Evolutionary conservation across 345 rosid genomes (phyloP), one percentile per base, ranked within the genome.

Genomic region (Bruguiera parviflora): DNA sequence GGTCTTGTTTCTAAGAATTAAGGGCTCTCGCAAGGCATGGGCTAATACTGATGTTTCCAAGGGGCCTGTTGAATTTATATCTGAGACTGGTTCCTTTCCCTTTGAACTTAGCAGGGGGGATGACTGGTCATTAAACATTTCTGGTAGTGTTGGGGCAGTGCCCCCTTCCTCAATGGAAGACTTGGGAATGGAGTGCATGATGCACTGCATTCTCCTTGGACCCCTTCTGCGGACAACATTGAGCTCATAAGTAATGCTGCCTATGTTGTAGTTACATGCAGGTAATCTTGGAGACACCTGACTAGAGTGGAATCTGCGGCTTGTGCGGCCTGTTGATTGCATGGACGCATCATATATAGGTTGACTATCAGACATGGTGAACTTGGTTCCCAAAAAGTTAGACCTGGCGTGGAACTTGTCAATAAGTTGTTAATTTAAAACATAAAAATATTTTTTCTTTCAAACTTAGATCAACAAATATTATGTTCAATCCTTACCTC

Each of bases 171-270:
- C 85, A 72, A 91, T 82, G 69, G 89, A 85, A 75, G 96, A 89
- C 74, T 85, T 43, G 1, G 96, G 96, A 79, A 94, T 89, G 32
- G 89, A 82, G 73, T 87, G 84, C 95, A 94, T 83, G 56, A 77
- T 65, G 53, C 98, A 94, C 65, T 89, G 90, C 97, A 94, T 94
- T 82, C 89, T 86, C 84, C 98, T 84, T 2, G 98, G 98, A 6
- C 97, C 98, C 77, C 98, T 83, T 0, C 95, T 84, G 65, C 96
- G 88, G 29, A 94, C 92, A 72, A 91, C 96, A 75, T 91, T 94
- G 70, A 94, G 91, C 85, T 89, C 97, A 24, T 94, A 94, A 49
- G 85, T 80, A 70, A 94, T 73, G 53, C 78, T 80, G 69, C 96
- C 95, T 74, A 82, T 70, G 24, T 75, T 81, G 71, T 81, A 83